Base-by-base conservation (phyloP, 176 grass and related monocot genomes). In the Lolium perenne region DNA sequence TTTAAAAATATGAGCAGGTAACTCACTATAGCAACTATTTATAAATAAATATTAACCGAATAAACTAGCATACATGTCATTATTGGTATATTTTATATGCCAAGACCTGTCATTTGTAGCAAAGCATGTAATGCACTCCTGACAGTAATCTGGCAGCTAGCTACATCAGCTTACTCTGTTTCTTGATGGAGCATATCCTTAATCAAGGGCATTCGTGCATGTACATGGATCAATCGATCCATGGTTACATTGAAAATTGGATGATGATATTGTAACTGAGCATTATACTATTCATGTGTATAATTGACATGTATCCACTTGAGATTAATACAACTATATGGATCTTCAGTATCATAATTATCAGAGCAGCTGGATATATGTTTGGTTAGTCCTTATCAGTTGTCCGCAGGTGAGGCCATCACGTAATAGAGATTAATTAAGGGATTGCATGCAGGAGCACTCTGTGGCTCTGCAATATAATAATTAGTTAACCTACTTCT, bases 341-440 rank as follows among this genome's bases (percentile, higher is more conserved):
- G 14, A 72, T 78, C 3, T 53, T 46, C 43, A 71, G 60, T 47
- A 10, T 18, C 71, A 59, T n/a, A 60, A 66, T 49, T 76, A 87
- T 80, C 11, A 84, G 50, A 87, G 60, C 48, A 86, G 78, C 78
- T 86, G 62, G 50, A 65, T 77, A 13, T 53, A 65, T 32, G 43
- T 60, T 86, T 87, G 21, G 51, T 76, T 84, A 46, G 69, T 69
- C 83, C 76, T 76, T 84, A 69, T 68, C 68, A 84, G 71, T 86
- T 85, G 80, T 86, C 7, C 77, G 74, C 48, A 85, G 87, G 74
- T 86, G 82, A 92, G 93, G 90, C 79, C 45, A 82, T 74, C 93
- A 95, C 85, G 90, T 95, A 85, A 66, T 82, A 74, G 17, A 65
- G 38, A 80, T 87, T 54, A 80, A 66, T 41, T 64, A 45, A 67